Conservation (phyloP, 495 filamentous ascomycete genomes). For the Penicillium canescens region DNA sequence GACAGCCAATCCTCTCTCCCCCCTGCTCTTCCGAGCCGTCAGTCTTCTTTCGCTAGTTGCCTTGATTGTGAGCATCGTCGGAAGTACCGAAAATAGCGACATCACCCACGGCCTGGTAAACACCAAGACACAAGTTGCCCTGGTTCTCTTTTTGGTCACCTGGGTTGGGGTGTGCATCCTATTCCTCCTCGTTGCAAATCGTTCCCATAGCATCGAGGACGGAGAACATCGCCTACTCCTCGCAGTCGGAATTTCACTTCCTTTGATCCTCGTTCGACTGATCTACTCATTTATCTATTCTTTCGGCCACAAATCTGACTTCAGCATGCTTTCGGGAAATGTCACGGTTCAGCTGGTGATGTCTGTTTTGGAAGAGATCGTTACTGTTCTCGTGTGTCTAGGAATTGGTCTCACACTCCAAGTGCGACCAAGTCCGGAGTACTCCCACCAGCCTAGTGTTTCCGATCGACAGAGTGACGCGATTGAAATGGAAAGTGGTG, state of each 20-base stretch:
- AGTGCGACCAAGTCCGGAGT: neutral
- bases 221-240: slow-evolving; percentile 32
- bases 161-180: slow-evolving; percentile 16
- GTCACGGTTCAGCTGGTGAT: slow-evolving; percentile 11
- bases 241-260: slow-evolving; percentile 28
- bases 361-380: slow-evolving; percentile 11
- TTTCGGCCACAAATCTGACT: slow-evolving; percentile 15
- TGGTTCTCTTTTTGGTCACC: slow-evolving; percentile 20
- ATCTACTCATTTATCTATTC: slow-evolving; percentile 29
- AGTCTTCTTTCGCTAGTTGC: slow-evolving; percentile 14
- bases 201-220: slow-evolving; percentile 8
- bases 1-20: slow-evolving; percentile 10
- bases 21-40: slow-evolving; percentile 26
- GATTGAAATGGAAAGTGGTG: neutral
- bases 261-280: slow-evolving; percentile 35
- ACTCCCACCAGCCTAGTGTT: neutral
- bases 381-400: slow-evolving; percentile 15
- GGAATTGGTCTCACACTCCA: slow-evolving; percentile 27
- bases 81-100: slow-evolving; percentile 5
- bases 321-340: slow-evolving; percentile 9
- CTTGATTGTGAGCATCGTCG: slow-evolving; percentile 21
- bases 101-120: slow-evolving; percentile 3
- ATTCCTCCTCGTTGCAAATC: neutral
- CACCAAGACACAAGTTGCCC: slow-evolving; percentile 13
- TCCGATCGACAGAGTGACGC: neutral